Evolutionary conservation across 2,329 filamentous ascomycete species (phyloP).

Genomic region (Macroventuria anomochaeta): DNA sequence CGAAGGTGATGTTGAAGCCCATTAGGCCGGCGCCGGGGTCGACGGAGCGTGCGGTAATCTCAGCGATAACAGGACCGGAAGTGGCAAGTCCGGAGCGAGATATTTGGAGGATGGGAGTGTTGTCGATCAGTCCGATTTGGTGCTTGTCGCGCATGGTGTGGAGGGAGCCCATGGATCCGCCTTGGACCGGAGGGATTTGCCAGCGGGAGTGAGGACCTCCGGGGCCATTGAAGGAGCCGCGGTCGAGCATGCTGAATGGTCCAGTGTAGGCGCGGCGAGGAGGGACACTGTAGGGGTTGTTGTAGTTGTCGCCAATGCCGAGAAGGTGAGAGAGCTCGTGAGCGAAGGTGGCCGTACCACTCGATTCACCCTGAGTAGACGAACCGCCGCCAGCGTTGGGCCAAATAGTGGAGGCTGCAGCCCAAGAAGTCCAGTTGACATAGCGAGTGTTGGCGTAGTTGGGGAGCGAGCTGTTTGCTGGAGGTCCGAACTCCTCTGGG

Average conservation of each 20-base stretch:
- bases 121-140: conserved; percentile 57
- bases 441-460: conserved; percentile 61
- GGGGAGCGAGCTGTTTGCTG: conserved; percentile 49
- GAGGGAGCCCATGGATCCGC: conserved; percentile 58
- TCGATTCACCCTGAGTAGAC: conserved; percentile 61
- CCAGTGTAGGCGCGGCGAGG: conserved; percentile 58
- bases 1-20: conserved; percentile 58
- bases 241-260: conserved; percentile 61
- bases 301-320: conserved; percentile 63
- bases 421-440: conserved; percentile 62
- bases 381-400: conserved; percentile 61
- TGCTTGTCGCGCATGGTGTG: conserved; percentile 63
- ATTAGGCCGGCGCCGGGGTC: conserved; percentile 52
- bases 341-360: conserved; percentile 61
- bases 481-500: conserved; percentile 58
- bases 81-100: conserved; percentile 52
- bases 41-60: conserved; percentile 58
- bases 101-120: conserved; percentile 55
- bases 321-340: conserved; percentile 62
- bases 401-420: conserved; percentile 59
- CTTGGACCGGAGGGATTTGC: conserved; percentile 59
- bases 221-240: conserved; percentile 61
- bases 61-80: conserved; percentile 55
- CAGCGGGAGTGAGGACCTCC: conserved; percentile 61
- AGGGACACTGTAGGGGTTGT: conserved; percentile 59